These are phyloP conservation scores for Raphidocelis subcapitata DNA, from an alignment of 139 green algal genomes.

Conservation along the genomic window DNA sequence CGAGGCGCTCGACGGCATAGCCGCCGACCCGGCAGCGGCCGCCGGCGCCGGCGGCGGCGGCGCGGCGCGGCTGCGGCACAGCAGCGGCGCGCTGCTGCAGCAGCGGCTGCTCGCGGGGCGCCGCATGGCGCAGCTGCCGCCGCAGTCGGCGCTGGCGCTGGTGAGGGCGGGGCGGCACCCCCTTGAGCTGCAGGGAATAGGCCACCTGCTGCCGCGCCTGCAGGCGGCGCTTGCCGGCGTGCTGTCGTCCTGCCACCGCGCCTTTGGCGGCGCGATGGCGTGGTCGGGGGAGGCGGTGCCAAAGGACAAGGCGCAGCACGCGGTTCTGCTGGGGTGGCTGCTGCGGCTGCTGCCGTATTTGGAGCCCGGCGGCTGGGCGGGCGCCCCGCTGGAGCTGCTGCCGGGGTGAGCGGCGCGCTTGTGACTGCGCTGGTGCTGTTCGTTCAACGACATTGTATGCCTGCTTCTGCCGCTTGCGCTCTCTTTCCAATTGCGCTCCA, in stretches of 20 bases:
- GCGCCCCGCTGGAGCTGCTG: conserved; percentile 43
- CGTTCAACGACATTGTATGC: neutral
- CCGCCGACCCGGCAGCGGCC: neutral
- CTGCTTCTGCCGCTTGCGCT: too few species aligned
- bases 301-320: conserved; percentile 9
- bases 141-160: conserved; percentile 38
- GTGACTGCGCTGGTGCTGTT: neutral
- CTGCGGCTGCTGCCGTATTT: conserved; percentile 42
- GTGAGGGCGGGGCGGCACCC: conserved; percentile 50
- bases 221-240: conserved; percentile 21
- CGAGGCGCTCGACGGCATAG: conserved; percentile 19
- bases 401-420: conserved; percentile 30
- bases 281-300: conserved; percentile 14
- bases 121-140: too few species aligned
- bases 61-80: too few species aligned
- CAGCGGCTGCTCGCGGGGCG: too few species aligned
- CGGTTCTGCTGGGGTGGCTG: conserved; percentile 10
- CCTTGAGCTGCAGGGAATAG: conserved; percentile 54
- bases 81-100: too few species aligned
- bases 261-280: conserved; percentile 1
- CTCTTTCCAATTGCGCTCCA: too few species aligned
- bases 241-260: conserved; percentile 44
- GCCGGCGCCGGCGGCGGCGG: neutral
- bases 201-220: conserved; percentile 21
- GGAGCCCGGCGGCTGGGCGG: conserved; percentile 27